These are phyloP conservation scores for cucumber (Cucumis sativus) DNA, from an alignment of 306 rosid species.

Conservation along the genomic window Cucumber_9930_V3 NC_026659.2:30185001-30185500, in stretches of 20 bases:
- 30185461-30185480: constrained; percentile 84
- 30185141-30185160: constrained; percentile 59
- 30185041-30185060: constrained; percentile 61
- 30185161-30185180: constrained; percentile 58
- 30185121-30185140: constrained; percentile 86
- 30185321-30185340: constrained; percentile 19
- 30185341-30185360: background rate
- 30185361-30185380: background rate
- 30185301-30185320: constrained; percentile 85
- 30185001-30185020: background rate
- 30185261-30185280: constrained; percentile 50
- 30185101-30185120: constrained; percentile 77
- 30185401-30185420: constrained; percentile 85
- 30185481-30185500: constrained; percentile 96
- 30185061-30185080: constrained; percentile 80
- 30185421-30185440: constrained; percentile 91
- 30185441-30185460: constrained; percentile 94
- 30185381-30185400: constrained; percentile 8
- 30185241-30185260: constrained; percentile 76
- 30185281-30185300: constrained; percentile 95
- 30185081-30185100: constrained; percentile 78
- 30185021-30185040: background rate
- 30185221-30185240: constrained; percentile 97
- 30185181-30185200: constrained; percentile 68
- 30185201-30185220: constrained; percentile 88